These are phyloP conservation scores for Aspergillus nanangensis DNA, from an alignment of 495 filamentous ascomycete genomes.

Conservation along the genomic window DNA sequence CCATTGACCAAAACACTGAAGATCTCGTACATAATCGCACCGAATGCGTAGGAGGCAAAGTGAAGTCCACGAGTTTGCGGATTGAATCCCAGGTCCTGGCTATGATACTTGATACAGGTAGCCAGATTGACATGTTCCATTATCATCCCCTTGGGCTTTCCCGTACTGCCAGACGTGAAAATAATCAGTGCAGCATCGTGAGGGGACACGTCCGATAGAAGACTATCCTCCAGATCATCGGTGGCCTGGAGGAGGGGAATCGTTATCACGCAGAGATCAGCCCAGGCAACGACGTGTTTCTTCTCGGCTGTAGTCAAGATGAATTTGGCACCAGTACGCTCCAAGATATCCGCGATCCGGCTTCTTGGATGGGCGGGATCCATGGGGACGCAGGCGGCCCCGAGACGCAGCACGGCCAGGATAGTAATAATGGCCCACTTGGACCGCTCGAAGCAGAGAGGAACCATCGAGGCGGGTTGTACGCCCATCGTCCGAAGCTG, in stretches of 20 bases:
- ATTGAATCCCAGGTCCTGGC: conserved; percentile 17
- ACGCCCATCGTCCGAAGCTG: conserved; percentile 19
- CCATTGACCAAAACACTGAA: conserved; percentile 53
- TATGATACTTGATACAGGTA: conserved; percentile 8
- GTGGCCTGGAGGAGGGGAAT: too few species aligned
- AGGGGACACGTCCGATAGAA: too few species aligned
- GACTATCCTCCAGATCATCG: too few species aligned
- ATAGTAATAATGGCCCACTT: conserved; percentile 20
- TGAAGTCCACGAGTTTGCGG: conserved; percentile 18
- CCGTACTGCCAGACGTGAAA: too few species aligned
- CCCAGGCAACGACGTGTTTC: too few species aligned
- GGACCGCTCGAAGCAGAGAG: conserved; percentile 24
- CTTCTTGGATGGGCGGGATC: conserved; percentile 49
- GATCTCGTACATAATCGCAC: conserved; percentile 48
- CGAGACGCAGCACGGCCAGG: conserved; percentile 21
- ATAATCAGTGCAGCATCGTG: too few species aligned
- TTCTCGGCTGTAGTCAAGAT: too few species aligned
- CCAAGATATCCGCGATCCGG: too few species aligned
- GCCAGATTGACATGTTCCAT: conserved; percentile 21
- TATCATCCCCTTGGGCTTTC: conserved; percentile 33
- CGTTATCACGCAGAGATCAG: too few species aligned
- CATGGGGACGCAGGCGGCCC: conserved; percentile 43
- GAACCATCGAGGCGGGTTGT: conserved; percentile 16
- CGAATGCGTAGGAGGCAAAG: conserved; percentile 29
- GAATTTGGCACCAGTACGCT: too few species aligned